Percentiles rank a stretch among this genome's conserved stretches.
phyloP scores from a whole-genome alignment of 129 eudicot genomes.

The Smallanthus sonchifolius region DNA sequence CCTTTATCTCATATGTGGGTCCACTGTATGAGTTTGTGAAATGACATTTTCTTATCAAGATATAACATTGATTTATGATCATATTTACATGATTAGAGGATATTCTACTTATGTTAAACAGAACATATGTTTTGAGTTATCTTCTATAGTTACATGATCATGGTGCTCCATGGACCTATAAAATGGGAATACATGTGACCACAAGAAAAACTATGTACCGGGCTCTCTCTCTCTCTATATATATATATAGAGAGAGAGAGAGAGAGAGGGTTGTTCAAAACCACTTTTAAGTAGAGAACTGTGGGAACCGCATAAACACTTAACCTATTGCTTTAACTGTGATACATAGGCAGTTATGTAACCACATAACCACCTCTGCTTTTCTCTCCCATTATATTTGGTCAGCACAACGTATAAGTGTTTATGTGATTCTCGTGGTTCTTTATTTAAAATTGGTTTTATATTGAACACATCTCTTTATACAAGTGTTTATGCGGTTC shows the following conservation, averaged over 20 bases:
- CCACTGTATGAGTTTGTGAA: background rate
- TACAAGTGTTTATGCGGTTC: background rate
- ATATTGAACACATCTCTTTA: too few species aligned
- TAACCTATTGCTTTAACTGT: background rate
- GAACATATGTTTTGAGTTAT: background rate
- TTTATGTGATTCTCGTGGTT: background rate
- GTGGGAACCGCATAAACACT: background rate
- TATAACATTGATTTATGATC: background rate
- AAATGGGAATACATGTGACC: background rate
- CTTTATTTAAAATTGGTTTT: background rate
- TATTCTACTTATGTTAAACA: background rate
- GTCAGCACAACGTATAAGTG: background rate
- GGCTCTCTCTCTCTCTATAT: too few species aligned
- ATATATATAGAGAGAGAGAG: too few species aligned
- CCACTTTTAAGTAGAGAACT: too few species aligned
- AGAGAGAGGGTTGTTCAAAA: too few species aligned
- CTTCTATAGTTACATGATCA: background rate
- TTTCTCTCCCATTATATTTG: background rate
- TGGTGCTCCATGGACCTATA: conserved; percentile 2
- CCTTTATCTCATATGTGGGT: background rate
- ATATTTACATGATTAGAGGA: background rate
- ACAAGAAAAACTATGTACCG: too few species aligned
- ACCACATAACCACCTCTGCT: too few species aligned
- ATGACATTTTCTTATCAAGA: background rate
- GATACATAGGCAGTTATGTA: background rate